phyloP scores from a whole-genome alignment of 2,329 filamentous ascomycete species.

The Diaporthe sp. region DNA sequence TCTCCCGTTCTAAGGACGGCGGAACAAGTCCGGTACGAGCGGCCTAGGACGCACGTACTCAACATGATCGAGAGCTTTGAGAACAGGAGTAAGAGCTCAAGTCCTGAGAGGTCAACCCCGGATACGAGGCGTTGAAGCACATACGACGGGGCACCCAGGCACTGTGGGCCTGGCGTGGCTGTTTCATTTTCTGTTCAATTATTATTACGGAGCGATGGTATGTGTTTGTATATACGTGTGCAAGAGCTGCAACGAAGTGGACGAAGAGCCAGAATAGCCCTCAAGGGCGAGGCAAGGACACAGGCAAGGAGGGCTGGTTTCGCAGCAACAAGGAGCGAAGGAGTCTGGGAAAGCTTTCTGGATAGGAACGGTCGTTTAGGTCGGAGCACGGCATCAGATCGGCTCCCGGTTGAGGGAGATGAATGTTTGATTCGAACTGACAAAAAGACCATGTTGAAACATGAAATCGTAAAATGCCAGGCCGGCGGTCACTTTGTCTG shows the following conservation, averaged over 20 bases:
- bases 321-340: slow-evolving; percentile 12
- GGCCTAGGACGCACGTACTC: slow-evolving; percentile 58
- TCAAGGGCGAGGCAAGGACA: slow-evolving; percentile 3
- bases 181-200: background rate
- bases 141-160: background rate
- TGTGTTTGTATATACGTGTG: background rate
- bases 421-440: background rate
- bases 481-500: background rate
- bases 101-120: slow-evolving; percentile 51
- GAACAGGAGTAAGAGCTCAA: slow-evolving; percentile 54
- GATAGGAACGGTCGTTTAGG: background rate
- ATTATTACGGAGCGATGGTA: background rate
- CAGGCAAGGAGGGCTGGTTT: background rate
- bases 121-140: slow-evolving; percentile 23
- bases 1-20: slow-evolving; percentile 35
- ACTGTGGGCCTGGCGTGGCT: background rate
- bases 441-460: background rate
- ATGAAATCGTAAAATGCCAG: background rate
- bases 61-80: slow-evolving; percentile 68
- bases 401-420: background rate
- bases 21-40: slow-evolving; percentile 45
- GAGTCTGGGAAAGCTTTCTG: slow-evolving; percentile 5
- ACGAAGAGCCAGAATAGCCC: background rate
- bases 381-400: background rate
- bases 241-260: background rate